phyloP scores from a whole-genome alignment of 306 rosid genomes.

The Quercus variabilis region DNA sequence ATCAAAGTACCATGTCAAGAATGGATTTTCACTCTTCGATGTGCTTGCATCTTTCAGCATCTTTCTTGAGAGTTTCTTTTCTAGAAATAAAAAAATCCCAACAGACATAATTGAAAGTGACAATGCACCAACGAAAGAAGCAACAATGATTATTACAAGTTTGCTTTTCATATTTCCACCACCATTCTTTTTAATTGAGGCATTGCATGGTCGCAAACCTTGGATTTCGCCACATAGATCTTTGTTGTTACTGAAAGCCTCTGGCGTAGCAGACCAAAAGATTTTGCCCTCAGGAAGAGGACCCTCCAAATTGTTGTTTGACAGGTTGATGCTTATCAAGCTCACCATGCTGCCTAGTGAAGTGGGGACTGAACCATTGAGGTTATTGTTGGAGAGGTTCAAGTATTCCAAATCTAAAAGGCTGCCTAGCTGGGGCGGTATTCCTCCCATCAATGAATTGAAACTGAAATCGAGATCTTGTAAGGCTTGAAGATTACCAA shows the following conservation, averaged over 20 bases:
- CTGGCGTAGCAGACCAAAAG: too few relatives aligned
- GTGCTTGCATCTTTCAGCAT: neutral
- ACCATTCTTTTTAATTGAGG: too few relatives aligned
- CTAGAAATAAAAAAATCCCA: neutral
- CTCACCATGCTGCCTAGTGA: too few relatives aligned
- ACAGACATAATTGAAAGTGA: neutral
- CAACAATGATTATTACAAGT: neutral
- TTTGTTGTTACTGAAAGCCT: too few relatives aligned
- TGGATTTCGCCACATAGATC: neutral
- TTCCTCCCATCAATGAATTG: conserved; percentile 21
- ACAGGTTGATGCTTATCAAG: too few relatives aligned
- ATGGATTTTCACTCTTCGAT: neutral
- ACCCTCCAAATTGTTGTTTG: too few relatives aligned
- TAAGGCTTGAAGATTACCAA: conserved; percentile 12
- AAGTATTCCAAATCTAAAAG: conserved; percentile 20
- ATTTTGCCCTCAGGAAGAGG: too few relatives aligned
- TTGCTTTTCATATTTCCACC: neutral
- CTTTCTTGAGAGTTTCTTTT: neutral
- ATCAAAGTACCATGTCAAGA: neutral
- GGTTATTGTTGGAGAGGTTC: too few relatives aligned
- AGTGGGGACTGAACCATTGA: too few relatives aligned
- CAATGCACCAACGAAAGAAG: conserved; percentile 3
- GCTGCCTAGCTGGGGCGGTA: conserved; percentile 11
- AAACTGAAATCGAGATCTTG: conserved; percentile 28
- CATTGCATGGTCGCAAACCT: conserved; percentile 1